Evolutionary conservation across 345 rosid species (phyloP).

Genomic region (Sapria himalayana): DNA sequence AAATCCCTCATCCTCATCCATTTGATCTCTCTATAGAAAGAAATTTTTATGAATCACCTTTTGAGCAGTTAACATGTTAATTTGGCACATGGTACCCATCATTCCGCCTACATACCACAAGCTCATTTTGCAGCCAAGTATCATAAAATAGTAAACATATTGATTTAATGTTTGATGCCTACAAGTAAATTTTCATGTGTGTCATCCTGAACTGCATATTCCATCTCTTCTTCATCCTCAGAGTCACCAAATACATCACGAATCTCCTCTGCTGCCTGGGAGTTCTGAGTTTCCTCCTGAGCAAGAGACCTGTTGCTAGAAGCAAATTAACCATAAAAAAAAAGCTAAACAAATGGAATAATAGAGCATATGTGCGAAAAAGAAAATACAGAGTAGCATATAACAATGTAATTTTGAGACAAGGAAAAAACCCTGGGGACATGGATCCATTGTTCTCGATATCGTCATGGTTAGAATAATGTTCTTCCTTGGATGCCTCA

Average conservation of each 20-base stretch:
- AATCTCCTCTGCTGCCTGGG: slow-evolving; percentile 57
- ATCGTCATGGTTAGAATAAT: slow-evolving; percentile 46
- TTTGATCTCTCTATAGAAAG: slow-evolving; percentile 36
- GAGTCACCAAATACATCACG: slow-evolving; percentile 98
- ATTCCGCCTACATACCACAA: too few species aligned
- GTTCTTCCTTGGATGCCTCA: slow-evolving; percentile 66
- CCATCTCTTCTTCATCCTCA: slow-evolving; percentile 76
- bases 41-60: slow-evolving; percentile 8
- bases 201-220: slow-evolving; percentile 43
- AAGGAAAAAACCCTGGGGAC: slow-evolving; percentile 33
- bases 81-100: too few species aligned
- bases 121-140: neutral
- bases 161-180: slow-evolving; percentile 14
- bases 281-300: slow-evolving; percentile 43
- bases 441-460: slow-evolving; percentile 76
- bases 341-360: neutral
- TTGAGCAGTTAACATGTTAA: neutral
- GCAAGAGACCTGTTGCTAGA: slow-evolving; percentile 33
- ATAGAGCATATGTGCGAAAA: neutral
- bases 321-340: slow-evolving; percentile 6
- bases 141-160: neutral
- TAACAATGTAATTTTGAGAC: slow-evolving; percentile 2
- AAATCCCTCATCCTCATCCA: slow-evolving; percentile 67
- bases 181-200: slow-evolving; percentile 47
- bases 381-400: neutral